Evolutionary conservation across 2,329 filamentous ascomycete species (phyloP).

Genomic region (Monosporascus sp.): DNA sequence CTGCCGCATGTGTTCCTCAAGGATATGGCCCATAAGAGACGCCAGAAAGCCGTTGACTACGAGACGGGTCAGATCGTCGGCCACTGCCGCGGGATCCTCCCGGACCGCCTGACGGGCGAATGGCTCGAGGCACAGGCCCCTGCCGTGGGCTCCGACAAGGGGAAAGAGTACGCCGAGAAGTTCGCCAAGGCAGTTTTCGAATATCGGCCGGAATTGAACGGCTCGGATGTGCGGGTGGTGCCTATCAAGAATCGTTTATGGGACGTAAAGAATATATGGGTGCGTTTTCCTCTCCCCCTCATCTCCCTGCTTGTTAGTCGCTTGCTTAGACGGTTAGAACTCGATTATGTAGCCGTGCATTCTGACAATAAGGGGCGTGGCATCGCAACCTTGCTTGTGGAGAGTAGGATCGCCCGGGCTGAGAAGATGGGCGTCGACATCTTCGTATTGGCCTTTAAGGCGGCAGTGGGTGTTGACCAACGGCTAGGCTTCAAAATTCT

Average conservation of each 20-base stretch:
- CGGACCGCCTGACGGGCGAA: slow-evolving; percentile 4
- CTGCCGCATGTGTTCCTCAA: slow-evolving; percentile 12
- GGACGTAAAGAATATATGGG: slow-evolving; percentile 11
- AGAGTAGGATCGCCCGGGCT: slow-evolving; percentile 14
- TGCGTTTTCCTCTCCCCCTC: not conserved
- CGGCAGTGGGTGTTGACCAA: slow-evolving; percentile 14
- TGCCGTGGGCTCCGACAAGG: slow-evolving; percentile 8
- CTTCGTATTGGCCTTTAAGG: slow-evolving; percentile 15
- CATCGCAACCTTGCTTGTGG: slow-evolving; percentile 16
- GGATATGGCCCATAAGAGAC: slow-evolving; percentile 12
- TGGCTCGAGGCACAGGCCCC: slow-evolving; percentile 15
- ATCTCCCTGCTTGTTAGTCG: not conserved
- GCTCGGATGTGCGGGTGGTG: slow-evolving; percentile 7
- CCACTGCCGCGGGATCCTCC: slow-evolving; percentile 19
- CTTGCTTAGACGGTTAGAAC: slow-evolving; percentile 7
- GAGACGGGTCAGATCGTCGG: slow-evolving; percentile 17
- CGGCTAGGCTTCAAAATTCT: slow-evolving; percentile 16
- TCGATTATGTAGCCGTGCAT: slow-evolving; percentile 22
- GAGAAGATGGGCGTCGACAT: slow-evolving; percentile 17
- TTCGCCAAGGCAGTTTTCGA: slow-evolving; percentile 11
- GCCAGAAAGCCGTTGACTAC: slow-evolving; percentile 16
- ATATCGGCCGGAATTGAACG: slow-evolving; percentile 2
- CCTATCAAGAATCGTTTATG: slow-evolving; percentile 6
- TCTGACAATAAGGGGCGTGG: slow-evolving; percentile 15
- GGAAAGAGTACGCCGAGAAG: slow-evolving; percentile 4